These are phyloP conservation scores for Crassisporium funariophilum DNA, from an alignment of 768 basidiomycete species.

Conservation along the genomic window DNA sequence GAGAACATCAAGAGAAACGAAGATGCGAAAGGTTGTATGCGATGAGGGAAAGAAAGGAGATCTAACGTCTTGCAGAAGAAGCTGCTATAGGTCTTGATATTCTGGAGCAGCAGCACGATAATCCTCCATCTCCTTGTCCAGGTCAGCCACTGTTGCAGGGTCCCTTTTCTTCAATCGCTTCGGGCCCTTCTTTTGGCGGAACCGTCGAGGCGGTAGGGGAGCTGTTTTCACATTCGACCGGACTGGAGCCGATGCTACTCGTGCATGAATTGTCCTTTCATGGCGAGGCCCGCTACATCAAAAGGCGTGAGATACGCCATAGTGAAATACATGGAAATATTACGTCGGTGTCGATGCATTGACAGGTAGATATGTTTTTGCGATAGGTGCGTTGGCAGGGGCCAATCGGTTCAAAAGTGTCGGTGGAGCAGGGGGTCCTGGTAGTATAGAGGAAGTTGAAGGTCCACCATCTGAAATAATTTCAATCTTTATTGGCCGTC, in stretches of 20 bases:
- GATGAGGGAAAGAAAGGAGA: slow-evolving; percentile 4
- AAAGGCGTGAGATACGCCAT: neutral
- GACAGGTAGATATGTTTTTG: slow-evolving; percentile 2
- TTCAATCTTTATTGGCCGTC: slow-evolving; percentile 68
- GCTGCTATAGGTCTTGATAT: slow-evolving; percentile 8
- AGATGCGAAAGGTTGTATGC: neutral
- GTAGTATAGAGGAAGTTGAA: slow-evolving; percentile 22
- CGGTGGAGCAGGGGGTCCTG: slow-evolving; percentile 15
- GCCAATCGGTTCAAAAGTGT: slow-evolving; percentile 34
- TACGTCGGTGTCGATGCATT: slow-evolving; percentile 8
- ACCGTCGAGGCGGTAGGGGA: slow-evolving; percentile 37
- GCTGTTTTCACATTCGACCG: slow-evolving; percentile 21
- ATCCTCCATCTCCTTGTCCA: slow-evolving; percentile 83
- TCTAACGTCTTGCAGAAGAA: slow-evolving; percentile 3
- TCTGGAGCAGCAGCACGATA: slow-evolving; percentile 54
- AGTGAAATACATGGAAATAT: neutral
- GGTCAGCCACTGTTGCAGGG: slow-evolving; percentile 50
- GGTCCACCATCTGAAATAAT: slow-evolving; percentile 52
- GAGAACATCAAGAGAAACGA: slow-evolving; percentile 4
- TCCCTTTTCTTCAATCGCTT: slow-evolving; percentile 64
- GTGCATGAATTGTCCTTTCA: neutral
- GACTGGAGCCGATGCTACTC: too few species aligned
- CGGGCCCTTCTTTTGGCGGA: slow-evolving; percentile 71
- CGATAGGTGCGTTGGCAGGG: slow-evolving; percentile 10
- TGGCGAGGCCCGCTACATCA: neutral